Conservation (phyloP, 257 asterid species). For the Solanum rostratum region DNA sequence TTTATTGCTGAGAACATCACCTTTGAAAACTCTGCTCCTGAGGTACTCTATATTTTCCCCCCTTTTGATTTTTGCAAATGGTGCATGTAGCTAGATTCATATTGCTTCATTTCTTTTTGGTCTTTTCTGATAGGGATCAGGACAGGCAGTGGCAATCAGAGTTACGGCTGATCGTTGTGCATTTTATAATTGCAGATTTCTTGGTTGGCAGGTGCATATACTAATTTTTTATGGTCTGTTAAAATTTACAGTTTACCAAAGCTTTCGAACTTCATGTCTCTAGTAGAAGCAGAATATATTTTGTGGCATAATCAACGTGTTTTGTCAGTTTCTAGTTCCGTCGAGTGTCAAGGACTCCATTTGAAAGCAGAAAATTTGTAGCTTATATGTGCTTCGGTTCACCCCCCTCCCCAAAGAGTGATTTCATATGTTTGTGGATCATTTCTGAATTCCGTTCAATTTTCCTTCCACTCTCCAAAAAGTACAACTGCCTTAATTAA, state of each 20-base stretch:
- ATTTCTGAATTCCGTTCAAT: not conserved
- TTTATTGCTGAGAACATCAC: conserved; percentile 93
- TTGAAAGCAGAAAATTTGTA: not conserved
- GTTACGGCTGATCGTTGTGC: conserved; percentile 93
- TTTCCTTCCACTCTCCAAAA: not conserved
- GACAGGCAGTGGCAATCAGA: conserved; percentile 93
- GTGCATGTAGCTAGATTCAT: not conserved
- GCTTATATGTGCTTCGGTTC: not conserved
- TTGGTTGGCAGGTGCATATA: conserved; percentile 80
- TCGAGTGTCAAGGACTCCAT: not conserved
- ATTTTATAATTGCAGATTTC: conserved; percentile 87
- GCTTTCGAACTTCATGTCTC: not conserved
- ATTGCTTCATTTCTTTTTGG: not conserved
- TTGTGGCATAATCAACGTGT: not conserved
- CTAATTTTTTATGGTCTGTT: not conserved
- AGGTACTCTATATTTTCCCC: conserved; percentile 25
- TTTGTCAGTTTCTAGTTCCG: not conserved
- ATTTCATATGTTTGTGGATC: not conserved
- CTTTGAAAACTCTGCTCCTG: conserved; percentile 78
- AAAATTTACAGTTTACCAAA: not conserved
- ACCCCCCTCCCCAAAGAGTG: not conserved
- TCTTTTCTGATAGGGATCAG: conserved; percentile 50
- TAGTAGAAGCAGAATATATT: not conserved
- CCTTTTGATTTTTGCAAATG: not conserved
- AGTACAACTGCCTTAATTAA: not conserved